phyloP scores from a whole-genome alignment of 345 rosid genomes.

The Syzygium aromaticum region DNA sequence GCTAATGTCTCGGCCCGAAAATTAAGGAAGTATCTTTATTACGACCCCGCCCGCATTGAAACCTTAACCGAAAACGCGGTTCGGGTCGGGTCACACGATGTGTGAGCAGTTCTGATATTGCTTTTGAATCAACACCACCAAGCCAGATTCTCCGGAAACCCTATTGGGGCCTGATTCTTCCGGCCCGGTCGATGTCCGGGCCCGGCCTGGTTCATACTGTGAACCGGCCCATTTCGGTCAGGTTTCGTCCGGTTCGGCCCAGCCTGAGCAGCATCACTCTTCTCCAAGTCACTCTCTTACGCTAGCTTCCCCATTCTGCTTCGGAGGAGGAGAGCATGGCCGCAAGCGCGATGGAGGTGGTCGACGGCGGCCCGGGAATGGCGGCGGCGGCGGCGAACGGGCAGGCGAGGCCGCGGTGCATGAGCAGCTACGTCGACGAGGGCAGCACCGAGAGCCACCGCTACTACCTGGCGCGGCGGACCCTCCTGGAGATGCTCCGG shows the following conservation, averaged over 20 bases:
- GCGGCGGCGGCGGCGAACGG: conserved; percentile 10
- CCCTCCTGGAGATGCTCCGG: conserved; percentile 72
- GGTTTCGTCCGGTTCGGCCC: neutral
- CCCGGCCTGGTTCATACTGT: neutral
- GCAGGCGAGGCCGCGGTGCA: conserved; percentile 20
- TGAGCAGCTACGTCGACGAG: conserved; percentile 43
- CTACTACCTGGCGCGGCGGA: conserved; percentile 58
- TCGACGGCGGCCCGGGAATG: neutral
- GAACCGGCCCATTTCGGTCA: neutral
- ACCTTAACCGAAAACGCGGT: neutral
- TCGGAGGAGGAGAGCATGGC: neutral
- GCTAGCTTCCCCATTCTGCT: too few species aligned
- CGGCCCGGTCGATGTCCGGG: neutral
- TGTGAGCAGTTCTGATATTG: too few species aligned
- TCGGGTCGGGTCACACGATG: neutral
- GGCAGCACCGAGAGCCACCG: conserved; percentile 64
- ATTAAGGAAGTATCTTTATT: too few species aligned
- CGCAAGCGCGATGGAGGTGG: conserved; percentile 5
- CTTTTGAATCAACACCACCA: too few species aligned
- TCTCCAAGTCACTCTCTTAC: neutral
- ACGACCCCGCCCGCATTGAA: too few species aligned
- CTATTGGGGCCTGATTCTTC: neutral
- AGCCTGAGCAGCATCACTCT: too few species aligned
- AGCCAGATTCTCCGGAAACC: neutral
- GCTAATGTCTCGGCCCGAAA: too few species aligned